Base-by-base conservation (phyloP, 2,329 filamentous ascomycete genomes). In the Waltergamsia citrina region DNA sequence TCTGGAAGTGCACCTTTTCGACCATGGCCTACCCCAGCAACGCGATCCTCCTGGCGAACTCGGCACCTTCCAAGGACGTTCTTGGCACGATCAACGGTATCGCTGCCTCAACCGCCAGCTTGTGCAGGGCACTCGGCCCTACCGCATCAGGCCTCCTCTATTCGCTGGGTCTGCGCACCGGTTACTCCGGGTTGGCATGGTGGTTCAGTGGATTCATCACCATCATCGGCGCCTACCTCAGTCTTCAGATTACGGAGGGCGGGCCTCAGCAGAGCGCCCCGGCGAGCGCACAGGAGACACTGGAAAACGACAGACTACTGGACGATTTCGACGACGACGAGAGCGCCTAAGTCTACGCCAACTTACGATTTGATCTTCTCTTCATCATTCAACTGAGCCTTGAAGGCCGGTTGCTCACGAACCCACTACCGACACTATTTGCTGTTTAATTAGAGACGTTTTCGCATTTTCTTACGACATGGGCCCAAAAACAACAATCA, bases 11-110 rank as follows among this genome's bases (percentile, higher is more conserved):
- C 52, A 93, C 86, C 0, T 87, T 92, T 47, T 79, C 90, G 46
- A 88, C 86, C 29, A 79, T 95, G 59, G 81, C 88, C 0, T 96
- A 94, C 57, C 92, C 92, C 9, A 85, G 83, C 48, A 87, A 88
- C 44, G 81, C 82, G 9, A 93, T 96, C 38, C 75, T 98, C 37
- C 72, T 94, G 20, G 84, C 86, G 39, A 94, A 96, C 56, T 81
- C 86, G 12, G 84, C 88, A 0, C 85, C 87, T 0, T 88, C 81
- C 7, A 81, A 82, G 36, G 73, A 85, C 32, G 83, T 93, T 2
- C 75, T 96, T 2, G 92, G 92, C 3, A 88, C 84, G 1, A 82
- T 98, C 56, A 96, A 96, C 48, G 92, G 92, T 14, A 81, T 88
- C 10, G 88, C 88, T 1, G 87, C 87, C 20, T 94, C 88, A 3